These are phyloP conservation scores for Medicago arabica DNA, from an alignment of 306 rosid species.

Conservation along the genomic window DNA sequence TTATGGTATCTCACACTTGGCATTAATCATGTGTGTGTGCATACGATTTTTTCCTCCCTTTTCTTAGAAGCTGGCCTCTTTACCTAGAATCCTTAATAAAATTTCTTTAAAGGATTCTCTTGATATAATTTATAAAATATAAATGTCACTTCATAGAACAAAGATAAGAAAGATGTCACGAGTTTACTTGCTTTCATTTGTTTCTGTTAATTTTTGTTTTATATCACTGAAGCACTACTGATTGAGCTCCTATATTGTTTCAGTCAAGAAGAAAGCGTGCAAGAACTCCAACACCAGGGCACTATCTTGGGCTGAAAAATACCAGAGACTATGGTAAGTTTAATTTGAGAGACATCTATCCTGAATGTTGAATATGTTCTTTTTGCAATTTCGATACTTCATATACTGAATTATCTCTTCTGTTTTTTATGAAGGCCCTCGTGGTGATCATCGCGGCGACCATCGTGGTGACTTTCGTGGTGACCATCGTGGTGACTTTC, in stretches of 20 bases:
- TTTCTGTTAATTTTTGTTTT: constrained; percentile 29
- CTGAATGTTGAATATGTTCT: constrained; percentile 5
- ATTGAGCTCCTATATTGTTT: constrained; percentile 51
- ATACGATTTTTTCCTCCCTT: constrained; percentile 44
- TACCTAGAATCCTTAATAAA: constrained; percentile 18
- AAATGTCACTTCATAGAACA: neutral
- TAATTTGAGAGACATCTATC: neutral
- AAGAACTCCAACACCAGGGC: constrained; percentile 99
- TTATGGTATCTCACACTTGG: constrained; percentile 88
- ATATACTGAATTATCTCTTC: constrained; percentile 17
- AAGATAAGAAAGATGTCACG: constrained; percentile 20
- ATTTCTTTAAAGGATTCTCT: neutral
- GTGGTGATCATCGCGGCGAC: constrained; percentile 56
- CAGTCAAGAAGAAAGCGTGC: constrained; percentile 97
- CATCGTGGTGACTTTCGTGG: constrained; percentile 43
- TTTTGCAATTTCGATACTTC: neutral
- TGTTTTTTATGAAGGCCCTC: constrained; percentile 15
- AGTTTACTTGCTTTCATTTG: constrained; percentile 11
- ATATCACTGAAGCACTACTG: constrained; percentile 24
- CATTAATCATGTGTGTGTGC: constrained; percentile 62
- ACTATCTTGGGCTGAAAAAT: constrained; percentile 92
- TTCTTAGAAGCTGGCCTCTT: constrained; percentile 33
- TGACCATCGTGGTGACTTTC: constrained; percentile 40
- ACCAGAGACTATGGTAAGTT: constrained; percentile 82
- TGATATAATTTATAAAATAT: neutral